Base-by-base conservation (phyloP, 345 rosid genomes). In the Gossypium raimondii region DNA sequence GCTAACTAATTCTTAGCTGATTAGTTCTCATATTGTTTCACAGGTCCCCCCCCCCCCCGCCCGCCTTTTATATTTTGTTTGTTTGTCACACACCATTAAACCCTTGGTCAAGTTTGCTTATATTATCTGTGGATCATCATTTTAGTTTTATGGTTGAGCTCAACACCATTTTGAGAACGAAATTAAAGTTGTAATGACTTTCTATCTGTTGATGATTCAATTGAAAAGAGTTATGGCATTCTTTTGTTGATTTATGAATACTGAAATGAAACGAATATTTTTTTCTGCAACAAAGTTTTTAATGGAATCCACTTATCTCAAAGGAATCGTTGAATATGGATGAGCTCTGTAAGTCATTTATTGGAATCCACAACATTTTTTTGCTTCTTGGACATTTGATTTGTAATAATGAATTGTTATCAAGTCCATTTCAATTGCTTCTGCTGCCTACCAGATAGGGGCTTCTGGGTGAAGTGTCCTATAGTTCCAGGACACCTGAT, bases 351-450 rank as follows among this genome's bases (percentile, higher is more conserved):
- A 25, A 68, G 22, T 67, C 34, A 0, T 47, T 47, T 7, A 13
- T 24, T 14, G 7, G 20, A 14, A 22, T 67, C 38, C 71, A 22
- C 5, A 13, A 67, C 17, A 8, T 62, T 62, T 64, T 64, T 7
- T 41, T 64, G 68, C 68, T 65, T 43, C 51, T n/a, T 65, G 69
- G 51, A 65, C 17, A 65, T 67, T 47, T 67, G 55, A 67, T 47
- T 9, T 67, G 7, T 47, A 47, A 20, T 22, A 18, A 47, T 67
- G 47, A 47, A 20, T 67, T 67, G 71, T 50, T 68, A 16, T 50
- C 58, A 50, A 50, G 58, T 7, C 3, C 34, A 68, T 16, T 43
- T 68, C 22, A 68, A 68, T 45, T 67, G 44, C 72, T 16, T 50
- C 43, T 41, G 34, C 7, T 24, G 63, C 63, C 16, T 5, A 58